Percentiles rank a stretch among this genome's conserved stretches.
Evolutionary conservation across 495 filamentous ascomycete genomes (phyloP).

Genomic region (Podospora conica): DNA sequence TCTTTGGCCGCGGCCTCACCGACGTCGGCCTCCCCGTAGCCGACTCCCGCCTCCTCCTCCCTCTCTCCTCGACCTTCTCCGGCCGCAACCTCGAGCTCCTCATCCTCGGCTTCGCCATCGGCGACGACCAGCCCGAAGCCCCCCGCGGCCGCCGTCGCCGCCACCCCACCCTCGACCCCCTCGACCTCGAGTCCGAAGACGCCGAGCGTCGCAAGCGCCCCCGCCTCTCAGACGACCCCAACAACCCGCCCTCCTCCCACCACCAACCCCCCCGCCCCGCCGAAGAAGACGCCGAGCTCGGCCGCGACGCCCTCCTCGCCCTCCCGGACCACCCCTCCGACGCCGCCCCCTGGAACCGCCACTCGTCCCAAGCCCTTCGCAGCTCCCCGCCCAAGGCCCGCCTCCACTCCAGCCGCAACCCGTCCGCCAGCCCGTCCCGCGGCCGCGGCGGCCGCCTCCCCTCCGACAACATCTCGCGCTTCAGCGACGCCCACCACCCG

Average conservation of each 20-base stretch:
- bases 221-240: constrained; percentile 24
- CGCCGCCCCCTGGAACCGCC: constrained; percentile 39
- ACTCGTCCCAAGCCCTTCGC: constrained; percentile 31
- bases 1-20: constrained; percentile 41
- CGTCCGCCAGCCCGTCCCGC: constrained; percentile 35
- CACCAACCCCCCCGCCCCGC: neutral
- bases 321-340: constrained; percentile 39
- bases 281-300: constrained; percentile 32
- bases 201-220: constrained; percentile 23
- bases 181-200: constrained; percentile 23
- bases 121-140: constrained; percentile 16
- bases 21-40: constrained; percentile 29
- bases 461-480: constrained; percentile 29
- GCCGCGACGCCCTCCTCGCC: constrained; percentile 30
- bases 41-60: constrained; percentile 25
- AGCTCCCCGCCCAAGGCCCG: constrained; percentile 36
- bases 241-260: neutral
- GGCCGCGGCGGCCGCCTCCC: constrained; percentile 27
- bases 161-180: constrained; percentile 18
- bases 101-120: constrained; percentile 22
- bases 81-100: constrained; percentile 29
- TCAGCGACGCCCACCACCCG: constrained; percentile 30
- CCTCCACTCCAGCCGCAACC: constrained; percentile 23
- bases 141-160: constrained; percentile 13
- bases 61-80: constrained; percentile 33